These are phyloP conservation scores for Colletotrichum horii DNA, from an alignment of 2,329 filamentous ascomycete species.

Conservation along the genomic window DNA sequence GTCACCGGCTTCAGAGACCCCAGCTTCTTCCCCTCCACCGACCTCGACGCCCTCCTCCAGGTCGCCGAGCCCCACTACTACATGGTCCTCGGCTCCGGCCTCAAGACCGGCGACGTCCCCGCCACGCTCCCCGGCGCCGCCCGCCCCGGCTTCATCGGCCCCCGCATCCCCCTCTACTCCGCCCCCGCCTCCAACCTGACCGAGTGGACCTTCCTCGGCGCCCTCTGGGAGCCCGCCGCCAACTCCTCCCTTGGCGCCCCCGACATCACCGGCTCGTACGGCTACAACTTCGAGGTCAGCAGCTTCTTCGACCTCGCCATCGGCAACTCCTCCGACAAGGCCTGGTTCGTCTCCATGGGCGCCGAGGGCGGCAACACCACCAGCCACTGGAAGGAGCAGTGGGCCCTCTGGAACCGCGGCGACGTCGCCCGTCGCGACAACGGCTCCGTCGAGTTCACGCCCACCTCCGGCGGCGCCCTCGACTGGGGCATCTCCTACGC, in stretches of 20 bases:
- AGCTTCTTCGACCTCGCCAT: constrained; percentile 20
- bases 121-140: constrained; percentile 16
- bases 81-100: constrained; percentile 22
- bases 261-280: constrained; percentile 21
- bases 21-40: constrained; percentile 18
- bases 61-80: constrained; percentile 20
- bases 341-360: constrained; percentile 20
- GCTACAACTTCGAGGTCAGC: constrained; percentile 24
- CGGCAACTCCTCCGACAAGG: constrained; percentile 15
- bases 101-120: constrained; percentile 21
- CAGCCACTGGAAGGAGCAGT: constrained; percentile 20
- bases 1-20: constrained; percentile 24
- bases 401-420: constrained; percentile 23
- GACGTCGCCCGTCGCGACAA: constrained; percentile 18
- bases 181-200: constrained; percentile 19
- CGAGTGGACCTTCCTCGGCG: constrained; percentile 23
- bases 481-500: constrained; percentile 24
- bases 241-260: constrained; percentile 18
- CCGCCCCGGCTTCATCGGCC: constrained; percentile 22
- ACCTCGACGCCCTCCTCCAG: constrained; percentile 14
- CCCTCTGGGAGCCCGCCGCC: constrained; percentile 21
- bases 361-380: constrained; percentile 23
- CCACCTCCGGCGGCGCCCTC: constrained; percentile 17
- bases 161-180: constrained; percentile 21
- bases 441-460: constrained; percentile 20